Conservation (phyloP, 331 rosid species). For the Spiraea crenata region DNA sequence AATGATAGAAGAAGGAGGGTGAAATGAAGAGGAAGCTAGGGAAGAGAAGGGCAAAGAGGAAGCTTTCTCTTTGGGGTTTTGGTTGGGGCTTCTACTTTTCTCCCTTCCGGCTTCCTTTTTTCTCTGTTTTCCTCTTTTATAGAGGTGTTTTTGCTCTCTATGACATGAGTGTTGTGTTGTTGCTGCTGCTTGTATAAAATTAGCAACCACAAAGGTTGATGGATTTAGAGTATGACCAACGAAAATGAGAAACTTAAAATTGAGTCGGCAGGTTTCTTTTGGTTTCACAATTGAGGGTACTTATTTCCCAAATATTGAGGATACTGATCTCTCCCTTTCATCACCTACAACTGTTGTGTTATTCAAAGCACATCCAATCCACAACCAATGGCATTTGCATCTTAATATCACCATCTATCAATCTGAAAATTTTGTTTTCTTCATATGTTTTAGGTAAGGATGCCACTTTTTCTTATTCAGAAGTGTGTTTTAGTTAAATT, state of each 20-base stretch:
- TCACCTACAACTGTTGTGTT: slow-evolving; percentile 33
- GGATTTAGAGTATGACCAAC: too few relatives aligned
- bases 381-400: slow-evolving; percentile 6
- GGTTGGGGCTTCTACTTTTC: too few relatives aligned
- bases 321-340: slow-evolving; percentile 39
- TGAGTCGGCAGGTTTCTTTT: slow-evolving; percentile 20
- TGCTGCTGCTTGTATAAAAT: slow-evolving; percentile 28
- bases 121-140: too few relatives aligned
- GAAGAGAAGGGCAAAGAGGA: background rate
- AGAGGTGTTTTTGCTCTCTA: too few relatives aligned
- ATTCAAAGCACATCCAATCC: slow-evolving; percentile 28
- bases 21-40: slow-evolving; percentile 15
- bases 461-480: too few relatives aligned
- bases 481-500: too few relatives aligned
- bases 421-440: slow-evolving; percentile 3
- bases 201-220: background rate
- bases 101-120: too few relatives aligned
- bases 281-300: background rate
- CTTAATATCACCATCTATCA: slow-evolving; percentile 6
- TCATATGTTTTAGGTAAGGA: too few relatives aligned
- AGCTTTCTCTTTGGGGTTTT: too few relatives aligned
- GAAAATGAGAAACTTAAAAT: background rate
- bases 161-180: background rate
- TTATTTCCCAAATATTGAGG: background rate
- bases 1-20: slow-evolving; percentile 30